Base-by-base conservation (phyloP, 2,329 filamentous ascomycete species). In the Clonostachys byssicola region DNA sequence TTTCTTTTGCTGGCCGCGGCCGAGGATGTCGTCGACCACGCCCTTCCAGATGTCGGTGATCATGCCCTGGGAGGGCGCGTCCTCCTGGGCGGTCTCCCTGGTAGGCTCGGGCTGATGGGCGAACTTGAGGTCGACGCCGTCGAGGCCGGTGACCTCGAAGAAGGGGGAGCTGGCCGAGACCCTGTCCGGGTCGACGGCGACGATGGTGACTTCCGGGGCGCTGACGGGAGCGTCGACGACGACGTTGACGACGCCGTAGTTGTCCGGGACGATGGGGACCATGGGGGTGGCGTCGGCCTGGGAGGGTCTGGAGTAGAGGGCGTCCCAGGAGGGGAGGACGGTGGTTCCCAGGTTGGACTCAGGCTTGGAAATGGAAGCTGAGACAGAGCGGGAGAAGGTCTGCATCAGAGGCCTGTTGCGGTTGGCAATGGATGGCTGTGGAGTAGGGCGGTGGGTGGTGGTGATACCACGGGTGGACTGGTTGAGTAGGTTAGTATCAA, bases 261-360 rank as follows among this genome's bases (percentile, higher is more conserved):
- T 81, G 64, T 84, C 81, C 12, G 81, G 80, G 10, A 84, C 70
- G 6, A 85, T 69, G 34, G 81, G 81, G 34, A 85, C 74, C 52
- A 77, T 79, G 44, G 80, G 68, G 50, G 67, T 60, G 39, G 59
- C 55, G 56, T 69, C 66, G 13, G 63, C 55, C 51, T 66, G 59
- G 23, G 23, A 30, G 20, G 56, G 44, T 46, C 60, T 46, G 41
- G 56, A 52, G 42, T 61, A 51, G 41, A 63, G 56, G n/a, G 53
- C 51, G 44, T 67, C 62, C 12, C 73, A 61, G 48, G 67, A 61
- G 23, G 81, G 81, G 47, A 85, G 70, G 50, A 80, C 62, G 51
- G 74, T 68, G 59, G 68, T 71, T 65, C 84, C 78, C 49, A 82
- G 71, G 49, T 73, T 66, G 42, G 58, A 59, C 40, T 60, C 54